Conservation (phyloP, 75 land plant species). For the Cryptomeria japonica region DNA sequence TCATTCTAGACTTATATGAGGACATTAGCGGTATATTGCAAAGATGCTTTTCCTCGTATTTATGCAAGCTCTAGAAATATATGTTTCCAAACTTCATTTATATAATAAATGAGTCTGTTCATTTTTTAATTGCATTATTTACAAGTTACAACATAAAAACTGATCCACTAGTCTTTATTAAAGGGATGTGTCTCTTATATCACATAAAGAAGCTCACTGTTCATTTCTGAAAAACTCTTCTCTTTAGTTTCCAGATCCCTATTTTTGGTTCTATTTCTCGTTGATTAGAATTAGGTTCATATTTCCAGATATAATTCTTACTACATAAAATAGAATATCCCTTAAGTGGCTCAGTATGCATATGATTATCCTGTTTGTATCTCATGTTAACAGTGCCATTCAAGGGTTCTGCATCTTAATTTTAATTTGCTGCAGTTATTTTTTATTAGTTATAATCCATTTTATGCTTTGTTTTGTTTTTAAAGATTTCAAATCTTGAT, state of each 20-base stretch:
- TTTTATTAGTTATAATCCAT: background rate
- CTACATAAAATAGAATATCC: background rate
- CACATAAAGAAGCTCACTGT: background rate
- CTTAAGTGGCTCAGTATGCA: background rate
- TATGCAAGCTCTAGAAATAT: background rate
- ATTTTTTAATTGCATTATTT: background rate
- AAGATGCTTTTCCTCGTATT: background rate
- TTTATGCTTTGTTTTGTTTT: background rate
- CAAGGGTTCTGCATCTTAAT: background rate
- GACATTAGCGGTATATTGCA: background rate
- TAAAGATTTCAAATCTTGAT: slow-evolving; percentile 8
- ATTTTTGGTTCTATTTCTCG: background rate
- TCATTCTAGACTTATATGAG: background rate
- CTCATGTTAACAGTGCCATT: background rate
- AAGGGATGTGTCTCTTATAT: background rate
- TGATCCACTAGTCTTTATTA: background rate
- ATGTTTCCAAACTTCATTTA: background rate
- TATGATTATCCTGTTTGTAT: background rate
- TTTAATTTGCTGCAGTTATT: background rate
- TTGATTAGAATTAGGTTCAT: background rate
- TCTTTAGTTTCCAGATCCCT: background rate
- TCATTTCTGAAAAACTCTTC: background rate
- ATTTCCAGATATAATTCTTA: background rate
- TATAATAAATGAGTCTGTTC: background rate
- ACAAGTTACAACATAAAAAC: background rate